Evolutionary conservation across 1,284 basidiomycete genomes (phyloP).

Genomic region (Pyrrhoderma lamaoense): DNA sequence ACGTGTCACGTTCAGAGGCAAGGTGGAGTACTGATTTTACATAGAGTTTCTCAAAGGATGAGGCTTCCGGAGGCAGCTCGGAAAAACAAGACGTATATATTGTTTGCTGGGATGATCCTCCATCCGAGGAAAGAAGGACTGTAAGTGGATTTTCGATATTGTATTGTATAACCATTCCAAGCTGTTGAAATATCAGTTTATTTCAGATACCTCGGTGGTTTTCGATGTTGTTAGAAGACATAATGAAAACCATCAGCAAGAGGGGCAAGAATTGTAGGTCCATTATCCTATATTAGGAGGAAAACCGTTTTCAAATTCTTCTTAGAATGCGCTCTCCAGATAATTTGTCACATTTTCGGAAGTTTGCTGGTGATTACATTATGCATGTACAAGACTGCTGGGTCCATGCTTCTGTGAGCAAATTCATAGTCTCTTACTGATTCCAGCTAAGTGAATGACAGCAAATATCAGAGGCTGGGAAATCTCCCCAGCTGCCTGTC

Average conservation of each 20-base stretch:
- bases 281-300: too few species aligned
- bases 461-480: conserved; percentile 41
- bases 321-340: conserved; percentile 40
- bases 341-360: conserved; percentile 42
- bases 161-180: background rate
- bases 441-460: conserved; percentile 19
- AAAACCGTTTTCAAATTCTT: conserved; percentile 12
- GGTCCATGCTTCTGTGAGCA: conserved; percentile 64
- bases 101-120: conserved; percentile 37
- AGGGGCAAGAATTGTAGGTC: conserved; percentile 38
- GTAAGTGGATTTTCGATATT: conserved; percentile 31
- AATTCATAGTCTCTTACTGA: background rate
- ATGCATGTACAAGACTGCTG: conserved; percentile 67
- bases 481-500: conserved; percentile 45
- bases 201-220: conserved; percentile 55
- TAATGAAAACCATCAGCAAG: conserved; percentile 33
- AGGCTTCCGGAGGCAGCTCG: conserved; percentile 15
- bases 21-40: background rate
- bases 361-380: conserved; percentile 63
- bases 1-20: conserved; percentile 19
- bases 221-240: conserved; percentile 53
- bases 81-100: conserved; percentile 48
- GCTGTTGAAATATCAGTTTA: conserved; percentile 34
- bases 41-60: conserved; percentile 18
- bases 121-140: conserved; percentile 49